A percentile compares a stretch with the other conserved stretches of the same genome.
These are phyloP conservation scores for Termitomyces eurrhizus DNA, from an alignment of 768 basidiomycete species.

Conservation along the genomic window DNA sequence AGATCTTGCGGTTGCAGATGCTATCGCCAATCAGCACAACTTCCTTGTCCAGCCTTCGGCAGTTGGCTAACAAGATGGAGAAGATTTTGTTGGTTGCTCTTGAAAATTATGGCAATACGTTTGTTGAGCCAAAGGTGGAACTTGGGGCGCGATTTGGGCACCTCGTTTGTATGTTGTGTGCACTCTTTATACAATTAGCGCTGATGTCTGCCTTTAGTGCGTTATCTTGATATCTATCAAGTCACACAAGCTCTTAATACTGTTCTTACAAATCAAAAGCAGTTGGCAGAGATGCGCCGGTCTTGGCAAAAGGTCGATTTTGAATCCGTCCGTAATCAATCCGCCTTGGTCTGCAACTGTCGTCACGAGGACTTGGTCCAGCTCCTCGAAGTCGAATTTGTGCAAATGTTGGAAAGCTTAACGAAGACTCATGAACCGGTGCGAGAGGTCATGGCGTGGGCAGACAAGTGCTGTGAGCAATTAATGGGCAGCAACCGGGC, in stretches of 20 bases:
- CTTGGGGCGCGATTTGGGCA: constrained; percentile 89
- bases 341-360: constrained; percentile 91
- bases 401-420: constrained; percentile 67
- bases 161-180: constrained; percentile 66
- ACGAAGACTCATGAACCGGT: constrained; percentile 76
- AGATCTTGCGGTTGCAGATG: constrained; percentile 81
- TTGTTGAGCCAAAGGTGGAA: constrained; percentile 90
- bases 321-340: constrained; percentile 87
- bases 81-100: constrained; percentile 80
- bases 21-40: constrained; percentile 67
- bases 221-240: constrained; percentile 90
- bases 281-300: constrained; percentile 78
- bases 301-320: constrained; percentile 90
- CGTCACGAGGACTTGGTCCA: constrained; percentile 87
- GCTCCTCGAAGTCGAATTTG: constrained; percentile 81
- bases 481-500: constrained; percentile 69
- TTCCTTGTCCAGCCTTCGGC: constrained; percentile 68
- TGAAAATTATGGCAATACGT: constrained; percentile 81
- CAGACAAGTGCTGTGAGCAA: constrained; percentile 84
- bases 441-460: constrained; percentile 86
- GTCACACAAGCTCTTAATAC: constrained; percentile 86
- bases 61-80: constrained; percentile 89
- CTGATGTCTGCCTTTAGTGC: constrained; percentile 45
- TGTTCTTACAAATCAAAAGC: constrained; percentile 85
- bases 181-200: not conserved